Evolutionary conservation across 2,329 filamentous ascomycete genomes (phyloP).

Genomic region (Falciphora oryzae): DNA sequence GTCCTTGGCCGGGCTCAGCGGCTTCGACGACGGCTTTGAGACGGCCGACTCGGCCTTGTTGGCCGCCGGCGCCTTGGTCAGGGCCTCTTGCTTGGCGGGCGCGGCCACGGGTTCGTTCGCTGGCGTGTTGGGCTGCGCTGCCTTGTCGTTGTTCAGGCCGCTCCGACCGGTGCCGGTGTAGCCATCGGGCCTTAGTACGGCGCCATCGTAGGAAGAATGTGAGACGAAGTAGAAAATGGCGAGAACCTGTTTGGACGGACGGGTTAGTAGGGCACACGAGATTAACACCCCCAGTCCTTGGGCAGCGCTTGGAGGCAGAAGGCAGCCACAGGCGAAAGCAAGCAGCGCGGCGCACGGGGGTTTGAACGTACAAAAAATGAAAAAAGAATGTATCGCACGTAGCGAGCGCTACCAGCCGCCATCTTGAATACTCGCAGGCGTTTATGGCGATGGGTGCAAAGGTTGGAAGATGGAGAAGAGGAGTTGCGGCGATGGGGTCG

Average conservation of each 20-base stretch:
- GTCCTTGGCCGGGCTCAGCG: slow-evolving; percentile 24
- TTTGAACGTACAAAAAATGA: slow-evolving; percentile 65
- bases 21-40: slow-evolving; percentile 16
- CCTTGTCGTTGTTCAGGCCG: slow-evolving; percentile 18
- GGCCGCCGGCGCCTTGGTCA: slow-evolving; percentile 10
- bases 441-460: neutral
- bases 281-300: neutral
- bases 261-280: neutral
- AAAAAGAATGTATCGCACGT: slow-evolving; percentile 72
- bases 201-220: slow-evolving; percentile 42
- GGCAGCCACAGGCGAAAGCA: neutral
- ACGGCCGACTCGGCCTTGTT: slow-evolving; percentile 12
- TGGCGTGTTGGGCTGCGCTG: slow-evolving; percentile 14
- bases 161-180: neutral
- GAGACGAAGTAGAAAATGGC: slow-evolving; percentile 80
- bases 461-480: neutral
- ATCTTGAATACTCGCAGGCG: slow-evolving; percentile 25
- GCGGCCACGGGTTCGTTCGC: neutral
- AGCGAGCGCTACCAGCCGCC: slow-evolving; percentile 67
- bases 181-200: slow-evolving; percentile 22
- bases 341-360: too few species aligned
- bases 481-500: neutral
- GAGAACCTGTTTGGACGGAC: slow-evolving; percentile 43
- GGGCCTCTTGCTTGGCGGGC: slow-evolving; percentile 6
- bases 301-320: neutral